A percentile compares a stretch with the other conserved stretches of the same genome.
These are phyloP conservation scores for Iberis pinnata DNA, from an alignment of 345 rosid species.

Conservation along the genomic window DNA sequence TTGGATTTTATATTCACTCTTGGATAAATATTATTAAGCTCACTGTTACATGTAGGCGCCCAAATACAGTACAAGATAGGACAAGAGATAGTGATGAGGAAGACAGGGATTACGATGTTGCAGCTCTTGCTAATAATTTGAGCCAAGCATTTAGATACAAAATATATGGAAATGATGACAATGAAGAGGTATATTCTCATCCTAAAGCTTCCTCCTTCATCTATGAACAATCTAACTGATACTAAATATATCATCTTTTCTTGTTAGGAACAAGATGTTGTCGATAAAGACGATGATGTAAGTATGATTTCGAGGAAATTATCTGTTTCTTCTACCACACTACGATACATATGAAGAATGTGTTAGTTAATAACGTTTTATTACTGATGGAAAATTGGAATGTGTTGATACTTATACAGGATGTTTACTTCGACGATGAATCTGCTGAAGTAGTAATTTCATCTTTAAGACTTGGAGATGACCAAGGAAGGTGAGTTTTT, in stretches of 20 bases:
- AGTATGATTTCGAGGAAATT: neutral
- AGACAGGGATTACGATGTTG: slow-evolving; percentile 81
- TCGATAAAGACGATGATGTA: slow-evolving; percentile 83
- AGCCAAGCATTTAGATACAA: slow-evolving; percentile 88
- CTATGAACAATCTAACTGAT: neutral
- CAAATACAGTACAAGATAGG: neutral
- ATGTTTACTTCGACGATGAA: slow-evolving; percentile 88
- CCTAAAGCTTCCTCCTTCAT: neutral
- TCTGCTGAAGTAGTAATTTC: slow-evolving; percentile 92
- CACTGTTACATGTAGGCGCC: neutral
- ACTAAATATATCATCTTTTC: neutral
- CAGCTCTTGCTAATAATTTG: slow-evolving; percentile 84
- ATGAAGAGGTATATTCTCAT: slow-evolving; percentile 56
- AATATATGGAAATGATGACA: slow-evolving; percentile 73
- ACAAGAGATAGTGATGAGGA: neutral
- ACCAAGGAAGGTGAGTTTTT: slow-evolving; percentile 65
- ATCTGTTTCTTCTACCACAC: neutral
- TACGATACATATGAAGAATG: no score
- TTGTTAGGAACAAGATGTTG: slow-evolving; percentile 59
- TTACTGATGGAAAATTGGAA: neutral
- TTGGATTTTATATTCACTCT: no score
- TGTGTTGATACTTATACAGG: slow-evolving; percentile 41
- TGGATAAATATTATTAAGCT: no score
- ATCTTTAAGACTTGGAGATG: slow-evolving; percentile 90
- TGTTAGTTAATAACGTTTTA: no score